Evolutionary conservation across 164 flowering plant genomes (phyloP), one percentile per base, ranked within the genome.

Genomic region (Houttuynia cordata): DNA sequence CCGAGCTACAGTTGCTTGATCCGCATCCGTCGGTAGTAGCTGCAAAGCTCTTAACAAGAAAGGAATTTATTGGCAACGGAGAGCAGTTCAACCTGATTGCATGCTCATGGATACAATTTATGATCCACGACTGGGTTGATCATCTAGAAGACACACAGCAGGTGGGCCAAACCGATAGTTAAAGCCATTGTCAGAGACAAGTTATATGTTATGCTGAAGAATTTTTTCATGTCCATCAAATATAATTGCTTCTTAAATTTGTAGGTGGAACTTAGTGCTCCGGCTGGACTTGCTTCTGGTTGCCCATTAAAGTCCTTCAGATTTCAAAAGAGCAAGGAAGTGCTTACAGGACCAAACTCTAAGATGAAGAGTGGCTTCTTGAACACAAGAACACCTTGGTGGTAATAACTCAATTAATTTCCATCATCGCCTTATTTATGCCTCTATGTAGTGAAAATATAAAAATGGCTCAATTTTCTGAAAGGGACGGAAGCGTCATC

Each of bases 91-190:
- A 79, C 70, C 57, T 79, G 72, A 76, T 79, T 4, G 82, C 82
- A 1, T 70, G 73, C 18, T 68, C 80, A 2, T 79, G 82, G 82
- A 72, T 79, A 20, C 82, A 79, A 53, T 76, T 79, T 64, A 79
- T 79, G 82, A 61, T 79, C 8, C 80, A 79, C 60, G 82, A 79
- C 49, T 79, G 82, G 82, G 61, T 74, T 22, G 82, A 76, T 55
- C 82, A 79, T 49, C 56, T 79, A 56, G 82, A 79, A 56, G 74
- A 68, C 15, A 74, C 78, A 22, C 55, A 74, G 10, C 79, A 78
- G 78, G 78, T 71, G 1, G 9, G 4, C 8, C 7, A 34, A 1
- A 18, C 18, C 17, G 3, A 12, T 12, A 17, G 49, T 3, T n/a
- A 12, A 9, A 6, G 10, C 22, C 10, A 53, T 20, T 53, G 37